Base-by-base conservation (phyloP, 495 filamentous ascomycete genomes). In the Penicillium coffeae region DNA sequence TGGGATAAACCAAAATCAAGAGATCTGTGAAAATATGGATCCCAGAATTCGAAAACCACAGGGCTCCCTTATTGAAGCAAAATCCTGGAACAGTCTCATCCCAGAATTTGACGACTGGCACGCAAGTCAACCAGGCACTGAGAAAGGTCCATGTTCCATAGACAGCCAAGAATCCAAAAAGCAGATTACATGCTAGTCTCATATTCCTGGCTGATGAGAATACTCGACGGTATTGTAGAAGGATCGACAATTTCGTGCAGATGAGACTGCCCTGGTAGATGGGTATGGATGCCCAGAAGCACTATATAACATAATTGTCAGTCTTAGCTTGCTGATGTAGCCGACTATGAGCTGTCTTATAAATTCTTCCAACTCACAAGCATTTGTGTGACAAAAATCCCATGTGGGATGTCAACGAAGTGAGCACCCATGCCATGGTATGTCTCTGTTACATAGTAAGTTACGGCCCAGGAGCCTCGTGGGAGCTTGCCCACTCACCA, bases 11-110 rank as follows among this genome's bases (percentile, higher is more conserved):
- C 16, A 78, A 43, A 16, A 79, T 73, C 18, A 76, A 21, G 2
- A 77, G 34, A 61, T 82, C 79, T 35, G 72, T 76, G 3, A 63
- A 38, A n/a, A 80, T 73, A 33, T 73, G 69, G 16, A 69, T 58
- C 3, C 52, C 63, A 0, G 76, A 55, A 44, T 71, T 70, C 2
- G 58, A 65, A 43, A 70, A 69, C 70, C 68, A 70, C 3, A 71
- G 38, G 8, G 58, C 63, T 20, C 59, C 59, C 43, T 65, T 63
- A 16, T 65, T 34, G 6, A 72, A 51, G 42, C 70, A 73, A 38
- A 60, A 68, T 4, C 66, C 68, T 0, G 55, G 36, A 0, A 66
- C 36, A 0, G 40, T 39, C 0, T 49, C 45, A 38, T 74, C 55
- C 66, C 66, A 72, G 52, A 67, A 71, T 15, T 59, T 59, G 15